phyloP scores from a whole-genome alignment of 1,284 basidiomycete genomes.

The Laetiporus sulphureus region DNA sequence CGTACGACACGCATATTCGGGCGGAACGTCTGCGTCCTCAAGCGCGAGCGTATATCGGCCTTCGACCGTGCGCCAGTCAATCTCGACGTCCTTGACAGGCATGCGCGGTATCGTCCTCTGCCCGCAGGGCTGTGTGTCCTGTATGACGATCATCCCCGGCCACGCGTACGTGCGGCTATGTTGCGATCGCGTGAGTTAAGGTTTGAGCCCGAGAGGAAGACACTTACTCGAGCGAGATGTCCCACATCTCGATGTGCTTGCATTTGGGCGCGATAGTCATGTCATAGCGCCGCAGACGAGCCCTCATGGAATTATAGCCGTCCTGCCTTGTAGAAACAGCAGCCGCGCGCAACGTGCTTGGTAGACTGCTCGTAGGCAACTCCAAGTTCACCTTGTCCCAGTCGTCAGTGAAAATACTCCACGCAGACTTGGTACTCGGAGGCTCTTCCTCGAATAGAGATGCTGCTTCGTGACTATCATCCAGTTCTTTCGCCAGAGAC shows the following conservation, averaged over 20 bases:
- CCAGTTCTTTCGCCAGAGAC: too few relatives aligned
- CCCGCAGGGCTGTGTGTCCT: constrained; percentile 11
- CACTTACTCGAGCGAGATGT: constrained; percentile 2
- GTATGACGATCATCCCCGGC: constrained; percentile 12
- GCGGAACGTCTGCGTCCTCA: not conserved
- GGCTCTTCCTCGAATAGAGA: too few relatives aligned
- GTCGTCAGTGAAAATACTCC: too few relatives aligned
- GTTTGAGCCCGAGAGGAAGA: not conserved
- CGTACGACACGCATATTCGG: constrained; percentile 1
- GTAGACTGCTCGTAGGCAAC: too few relatives aligned
- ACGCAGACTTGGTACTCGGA: too few relatives aligned
- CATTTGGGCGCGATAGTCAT: constrained; percentile 2
- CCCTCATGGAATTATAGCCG: too few relatives aligned
- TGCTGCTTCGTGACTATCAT: too few relatives aligned
- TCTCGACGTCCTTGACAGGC: constrained; percentile 9
- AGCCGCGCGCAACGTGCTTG: too few relatives aligned
- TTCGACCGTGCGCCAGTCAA: constrained; percentile 12
- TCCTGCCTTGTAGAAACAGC: too few relatives aligned
- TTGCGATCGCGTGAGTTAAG: not conserved
- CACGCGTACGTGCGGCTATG: constrained; percentile 13
- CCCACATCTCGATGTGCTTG: constrained; percentile 3
- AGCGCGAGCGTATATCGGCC: not conserved
- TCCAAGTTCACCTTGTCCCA: too few relatives aligned
- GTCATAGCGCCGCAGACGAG: too few relatives aligned
- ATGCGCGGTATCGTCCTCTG: constrained; percentile 9